A percentile compares a stretch with the other conserved stretches of the same genome.
Evolutionary conservation across 371 early-diverging fungal species (phyloP).

Genomic region (Actinomucor elegans): DNA sequence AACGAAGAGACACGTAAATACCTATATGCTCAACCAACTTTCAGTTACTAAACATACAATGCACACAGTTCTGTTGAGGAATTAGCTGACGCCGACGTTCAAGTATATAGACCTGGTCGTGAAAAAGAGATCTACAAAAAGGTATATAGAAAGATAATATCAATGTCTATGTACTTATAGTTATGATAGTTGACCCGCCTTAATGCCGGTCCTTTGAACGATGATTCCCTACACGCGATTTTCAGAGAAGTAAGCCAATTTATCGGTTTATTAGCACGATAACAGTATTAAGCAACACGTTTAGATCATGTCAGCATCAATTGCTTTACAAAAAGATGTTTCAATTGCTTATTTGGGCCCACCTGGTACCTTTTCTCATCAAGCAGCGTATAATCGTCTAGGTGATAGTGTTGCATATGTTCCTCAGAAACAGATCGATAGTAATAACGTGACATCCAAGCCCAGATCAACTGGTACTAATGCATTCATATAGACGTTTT

Average conservation of each 20-base stretch:
- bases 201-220: constrained; percentile 80
- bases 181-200: constrained; percentile 60
- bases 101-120: constrained; percentile 68
- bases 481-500: constrained; percentile 63
- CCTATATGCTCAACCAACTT: background rate
- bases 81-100: constrained; percentile 38
- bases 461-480: background rate
- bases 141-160: no score
- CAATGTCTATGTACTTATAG: no score
- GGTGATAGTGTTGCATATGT: constrained; percentile 79
- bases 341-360: constrained; percentile 92
- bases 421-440: constrained; percentile 63
- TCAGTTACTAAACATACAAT: background rate
- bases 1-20: constrained; percentile 34
- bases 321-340: constrained; percentile 80
- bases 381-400: constrained; percentile 81
- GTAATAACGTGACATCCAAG: constrained; percentile 18
- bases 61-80: constrained; percentile 20
- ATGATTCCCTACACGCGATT: constrained; percentile 78
- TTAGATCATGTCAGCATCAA: constrained; percentile 87
- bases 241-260: constrained; percentile 67
- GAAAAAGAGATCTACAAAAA: constrained; percentile 68
- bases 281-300: no score
- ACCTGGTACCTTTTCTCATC: constrained; percentile 91
- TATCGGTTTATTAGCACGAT: no score